Conservation (phyloP, 164 flowering plant species). For the Saururus chinensis region DNA sequence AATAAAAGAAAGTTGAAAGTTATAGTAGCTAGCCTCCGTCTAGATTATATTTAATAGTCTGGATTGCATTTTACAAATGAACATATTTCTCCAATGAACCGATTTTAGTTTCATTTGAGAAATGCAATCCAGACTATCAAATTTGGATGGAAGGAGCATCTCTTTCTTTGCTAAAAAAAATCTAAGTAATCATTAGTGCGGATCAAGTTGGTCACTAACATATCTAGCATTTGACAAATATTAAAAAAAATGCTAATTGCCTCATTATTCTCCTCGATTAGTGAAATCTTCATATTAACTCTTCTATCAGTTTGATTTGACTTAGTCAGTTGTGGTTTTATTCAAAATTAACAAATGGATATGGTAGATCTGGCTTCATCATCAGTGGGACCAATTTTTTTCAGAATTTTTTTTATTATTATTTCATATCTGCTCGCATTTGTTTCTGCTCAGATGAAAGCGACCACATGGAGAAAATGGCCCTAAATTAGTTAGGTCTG, state of each 20-base stretch:
- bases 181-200: no score
- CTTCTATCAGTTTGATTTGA: background rate
- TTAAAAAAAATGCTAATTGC: background rate
- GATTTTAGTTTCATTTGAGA: no score
- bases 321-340: background rate
- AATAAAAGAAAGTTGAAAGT: no score
- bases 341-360: background rate
- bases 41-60: no score
- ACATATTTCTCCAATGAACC: no score
- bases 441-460: background rate
- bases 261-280: background rate
- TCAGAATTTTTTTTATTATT: background rate
- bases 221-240: background rate
- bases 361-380: constrained; percentile 1
- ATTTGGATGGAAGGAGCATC: no score
- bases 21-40: no score
- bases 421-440: background rate
- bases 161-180: no score
- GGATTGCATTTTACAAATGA: no score
- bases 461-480: background rate
- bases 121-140: no score
- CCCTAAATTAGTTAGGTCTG: background rate
- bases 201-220: background rate
- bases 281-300: background rate
- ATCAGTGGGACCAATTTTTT: background rate